Base-by-base conservation (phyloP, 805 yeast genomes). In the Candida cerambycidarum region DNA sequence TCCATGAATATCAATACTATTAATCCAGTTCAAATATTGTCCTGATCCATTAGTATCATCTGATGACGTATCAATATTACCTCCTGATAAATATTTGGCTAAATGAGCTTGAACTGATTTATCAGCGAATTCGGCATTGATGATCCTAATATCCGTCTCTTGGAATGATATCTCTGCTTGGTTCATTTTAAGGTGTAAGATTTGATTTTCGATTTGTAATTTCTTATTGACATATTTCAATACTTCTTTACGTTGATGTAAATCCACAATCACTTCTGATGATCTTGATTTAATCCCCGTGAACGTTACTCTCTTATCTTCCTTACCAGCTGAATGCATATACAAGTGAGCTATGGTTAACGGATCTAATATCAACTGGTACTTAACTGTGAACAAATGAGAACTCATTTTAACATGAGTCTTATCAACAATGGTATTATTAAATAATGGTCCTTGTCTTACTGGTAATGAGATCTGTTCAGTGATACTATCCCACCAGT, bases 131-230 rank as follows among this genome's bases (percentile, higher is more conserved):
- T 70, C 62, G 0, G 92, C 89, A 21, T 77, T 71, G 2, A 89
- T 52, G 5, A 83, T 73, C 38, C 96, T 63, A 10, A 88, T 59
- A 57, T 89, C 96, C 5, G 88, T 82, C 14, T 75, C 75, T 11
- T 74, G 69, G 44, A 85, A 76, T 51, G 83, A 86, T 17, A 89
- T 73, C 55, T 85, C 89, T 4, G 87, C 92, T 36, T 73, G 64
- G 47, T 82, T 76, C 70, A 83, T 71, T 48, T 75, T 77, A 62
- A 86, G 73, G 43, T 76, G 77, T 61, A 78, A 65, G 2, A 66
- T 58, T 43, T 63, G 57, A 42, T 63, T 65, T 24, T 56, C 57
- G 24, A 67, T 65, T 10, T 61, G 57, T 47, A 71, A 59, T 34
- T 65, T 63, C 30, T 65, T 61, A 41, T 69, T 69, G 18, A 67